Conservation (phyloP, 129 eudicot genomes). For the Artemisia argyi region DNA sequence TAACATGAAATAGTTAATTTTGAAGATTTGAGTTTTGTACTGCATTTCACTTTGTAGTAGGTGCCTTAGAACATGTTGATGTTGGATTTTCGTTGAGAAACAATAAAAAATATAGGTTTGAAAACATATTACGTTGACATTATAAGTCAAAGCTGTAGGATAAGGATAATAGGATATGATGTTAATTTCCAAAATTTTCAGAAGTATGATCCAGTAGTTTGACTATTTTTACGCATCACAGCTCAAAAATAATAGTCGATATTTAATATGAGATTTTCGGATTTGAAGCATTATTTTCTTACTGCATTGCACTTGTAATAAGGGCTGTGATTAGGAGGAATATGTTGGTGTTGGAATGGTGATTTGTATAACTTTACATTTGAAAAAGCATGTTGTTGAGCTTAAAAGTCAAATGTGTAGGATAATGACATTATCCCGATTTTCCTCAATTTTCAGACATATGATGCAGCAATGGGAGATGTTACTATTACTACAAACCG, state of each 20-base stretch:
- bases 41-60: background rate
- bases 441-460: slow-evolving; percentile 49
- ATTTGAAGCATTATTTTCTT: background rate
- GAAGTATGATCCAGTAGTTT: slow-evolving; percentile 94
- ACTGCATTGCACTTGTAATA: background rate
- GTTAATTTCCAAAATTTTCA: slow-evolving; percentile 28
- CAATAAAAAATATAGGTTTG: background rate
- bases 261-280: background rate
- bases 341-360: background rate
- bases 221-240: slow-evolving; percentile 11
- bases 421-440: slow-evolving; percentile 20
- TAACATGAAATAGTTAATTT: background rate
- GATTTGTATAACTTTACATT: background rate
- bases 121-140: background rate
- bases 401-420: slow-evolving; percentile 17
- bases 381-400: background rate
- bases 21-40: background rate
- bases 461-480: slow-evolving; percentile 98
- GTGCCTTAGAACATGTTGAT: background rate
- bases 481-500: slow-evolving; percentile 82
- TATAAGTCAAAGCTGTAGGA: slow-evolving; percentile 21
- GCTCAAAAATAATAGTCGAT: background rate
- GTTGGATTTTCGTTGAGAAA: background rate
- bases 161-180: background rate
- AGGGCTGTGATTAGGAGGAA: background rate